Evolutionary conservation across 495 filamentous ascomycete genomes (phyloP), one percentile per base, ranked within the genome.

Genomic region (Collariella sp.): DNA sequence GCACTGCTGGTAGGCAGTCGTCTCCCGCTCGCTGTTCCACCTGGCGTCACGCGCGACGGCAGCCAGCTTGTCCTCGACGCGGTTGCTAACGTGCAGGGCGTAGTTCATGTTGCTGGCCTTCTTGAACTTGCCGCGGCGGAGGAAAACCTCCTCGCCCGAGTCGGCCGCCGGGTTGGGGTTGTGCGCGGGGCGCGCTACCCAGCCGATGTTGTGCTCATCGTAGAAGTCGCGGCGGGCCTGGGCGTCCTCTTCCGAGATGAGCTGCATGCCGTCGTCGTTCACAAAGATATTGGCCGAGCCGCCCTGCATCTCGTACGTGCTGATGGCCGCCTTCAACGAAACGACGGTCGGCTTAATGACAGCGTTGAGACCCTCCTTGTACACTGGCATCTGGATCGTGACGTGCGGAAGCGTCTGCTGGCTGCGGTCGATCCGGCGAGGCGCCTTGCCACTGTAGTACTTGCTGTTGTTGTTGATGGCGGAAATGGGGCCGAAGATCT

Each of bases 71-170:
- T 88, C 84, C 66, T 91, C 86, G 0, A 89, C 82, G 13, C 79
- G 69, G 5, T 70, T 61, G 38, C 79, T 55, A 13, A 56, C 53
- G 82, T 82, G 68, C 80, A 91, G 71, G 4, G 76, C 85, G 56
- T 78, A 91, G 71, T 91, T 91, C 86, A 91, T 91, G 74, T 91
- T 91, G 26, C 83, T 87, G 18, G 86, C 86, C 78, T 89, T 83
- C 75, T 83, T 84, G 70, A 84, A 83, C 62, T 81, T 85, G 49
- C 83, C 83, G 55, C 75, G 78, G 36, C 83, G 74, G 36, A 72
- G 34, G 61, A 85, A 86, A n/a, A 78, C 80, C 55, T 86, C 76
- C 47, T 80, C 75, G 46, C 79, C 80, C 45, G 13, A 55, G 31
- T 62, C 71, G 26, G 64, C 60, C 23, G 62, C 54, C 51, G 67